phyloP scores from a whole-genome alignment of 169 alveolate species.

The Cryptosporidium xiaoi region DNA sequence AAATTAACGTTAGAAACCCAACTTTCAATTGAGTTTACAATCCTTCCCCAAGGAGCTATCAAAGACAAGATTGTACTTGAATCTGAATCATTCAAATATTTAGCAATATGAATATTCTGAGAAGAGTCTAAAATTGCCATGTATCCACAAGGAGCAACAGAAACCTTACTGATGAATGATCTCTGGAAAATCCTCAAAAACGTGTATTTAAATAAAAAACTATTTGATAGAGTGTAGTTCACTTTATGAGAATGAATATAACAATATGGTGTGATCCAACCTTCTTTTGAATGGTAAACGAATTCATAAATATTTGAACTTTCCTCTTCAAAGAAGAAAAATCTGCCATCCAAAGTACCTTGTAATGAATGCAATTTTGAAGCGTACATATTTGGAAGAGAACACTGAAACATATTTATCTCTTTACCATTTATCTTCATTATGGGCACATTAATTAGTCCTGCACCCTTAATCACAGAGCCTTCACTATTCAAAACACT shows the following conservation, averaged over 20 bases:
- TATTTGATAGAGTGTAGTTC: constrained; percentile 19
- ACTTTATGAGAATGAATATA: constrained; percentile 51
- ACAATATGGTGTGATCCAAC: constrained; percentile 74
- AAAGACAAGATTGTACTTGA: neutral
- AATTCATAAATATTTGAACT: constrained; percentile 46
- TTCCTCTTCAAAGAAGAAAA: constrained; percentile 32
- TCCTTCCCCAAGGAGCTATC: constrained; percentile 67
- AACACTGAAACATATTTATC: constrained; percentile 36
- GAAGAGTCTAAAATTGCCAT: constrained; percentile 44
- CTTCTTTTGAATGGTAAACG: constrained; percentile 68
- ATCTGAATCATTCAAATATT: constrained; percentile 9
- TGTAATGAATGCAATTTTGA: constrained; percentile 51
- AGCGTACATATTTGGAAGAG: constrained; percentile 40
- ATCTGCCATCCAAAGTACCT: constrained; percentile 69
- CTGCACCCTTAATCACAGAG: constrained; percentile 24
- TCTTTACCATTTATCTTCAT: constrained; percentile 24
- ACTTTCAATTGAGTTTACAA: constrained; percentile 20
- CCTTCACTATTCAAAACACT: neutral
- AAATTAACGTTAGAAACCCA: constrained; percentile 46
- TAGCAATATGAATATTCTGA: constrained; percentile 40
- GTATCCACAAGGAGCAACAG: constrained; percentile 69
- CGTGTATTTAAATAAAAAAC: constrained; percentile 27
- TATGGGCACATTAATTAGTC: constrained; percentile 27
- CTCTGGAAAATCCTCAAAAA: constrained; percentile 53
- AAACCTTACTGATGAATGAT: constrained; percentile 13